Percentiles rank a stretch among this genome's conserved stretches.
These are phyloP conservation scores for Thamnidium elegans DNA, from an alignment of 192 early-diverging fungal species.

Conservation along the genomic window DNA sequence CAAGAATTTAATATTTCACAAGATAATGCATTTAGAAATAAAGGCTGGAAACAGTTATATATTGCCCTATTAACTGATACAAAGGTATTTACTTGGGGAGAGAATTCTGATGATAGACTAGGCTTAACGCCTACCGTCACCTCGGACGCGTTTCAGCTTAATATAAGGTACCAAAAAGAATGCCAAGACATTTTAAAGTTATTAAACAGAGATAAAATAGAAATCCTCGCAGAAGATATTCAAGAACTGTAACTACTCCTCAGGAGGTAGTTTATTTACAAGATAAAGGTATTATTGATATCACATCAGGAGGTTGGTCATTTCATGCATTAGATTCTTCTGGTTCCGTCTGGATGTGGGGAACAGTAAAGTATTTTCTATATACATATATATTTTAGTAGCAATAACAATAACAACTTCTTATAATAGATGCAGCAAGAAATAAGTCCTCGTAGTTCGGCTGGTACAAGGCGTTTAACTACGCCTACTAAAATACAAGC, in stretches of 20 bases:
- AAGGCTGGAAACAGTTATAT: slow-evolving; percentile 34
- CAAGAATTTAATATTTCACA: slow-evolving; percentile 14
- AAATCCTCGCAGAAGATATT: neutral
- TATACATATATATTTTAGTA: neutral
- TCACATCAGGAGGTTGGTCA: slow-evolving; percentile 38
- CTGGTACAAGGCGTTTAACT: neutral
- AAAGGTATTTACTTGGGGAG: slow-evolving; percentile 32
- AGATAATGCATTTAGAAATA: slow-evolving; percentile 20
- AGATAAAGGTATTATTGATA: slow-evolving; percentile 31
- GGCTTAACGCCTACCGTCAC: neutral
- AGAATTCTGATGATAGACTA: slow-evolving; percentile 24
- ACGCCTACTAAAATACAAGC: slow-evolving; percentile 7
- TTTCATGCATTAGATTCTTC: slow-evolving; percentile 34
- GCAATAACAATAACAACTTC: neutral
- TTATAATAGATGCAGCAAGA: slow-evolving; percentile 12
- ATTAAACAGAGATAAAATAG: neutral
- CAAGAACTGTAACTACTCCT: slow-evolving; percentile 9
- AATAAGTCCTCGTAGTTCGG: neutral
- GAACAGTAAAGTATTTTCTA: slow-evolving; percentile 17
- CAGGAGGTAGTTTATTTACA: slow-evolving; percentile 19
- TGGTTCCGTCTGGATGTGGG: slow-evolving; percentile 34
- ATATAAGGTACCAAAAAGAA: too few species aligned
- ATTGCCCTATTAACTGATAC: slow-evolving; percentile 6
- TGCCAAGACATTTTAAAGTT: too few species aligned
- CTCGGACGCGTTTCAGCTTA: too few species aligned